These are phyloP conservation scores for Diplotaxis tenuifolia DNA, from an alignment of 345 rosid species.

Conservation along the genomic window DNA sequence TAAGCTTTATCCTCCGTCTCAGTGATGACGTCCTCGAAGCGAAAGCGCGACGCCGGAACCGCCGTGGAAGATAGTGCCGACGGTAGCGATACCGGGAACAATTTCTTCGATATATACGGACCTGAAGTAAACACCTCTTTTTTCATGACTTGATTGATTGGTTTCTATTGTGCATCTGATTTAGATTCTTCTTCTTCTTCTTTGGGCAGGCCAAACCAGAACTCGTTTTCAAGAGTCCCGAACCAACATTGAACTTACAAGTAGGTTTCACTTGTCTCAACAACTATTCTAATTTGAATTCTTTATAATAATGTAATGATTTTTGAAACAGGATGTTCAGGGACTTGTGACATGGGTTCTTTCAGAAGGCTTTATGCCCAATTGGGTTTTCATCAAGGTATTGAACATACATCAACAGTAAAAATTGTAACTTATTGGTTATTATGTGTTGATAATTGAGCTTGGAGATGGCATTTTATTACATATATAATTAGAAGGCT, in stretches of 20 bases:
- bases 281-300: background rate
- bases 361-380: slow-evolving; percentile 85
- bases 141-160: background rate
- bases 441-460: background rate
- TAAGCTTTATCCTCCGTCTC: background rate
- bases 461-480: slow-evolving; percentile 5
- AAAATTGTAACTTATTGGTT: background rate
- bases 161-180: background rate
- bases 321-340: slow-evolving; percentile 66
- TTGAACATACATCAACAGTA: background rate
- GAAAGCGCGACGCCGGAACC: slow-evolving; percentile 5
- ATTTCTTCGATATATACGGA: background rate
- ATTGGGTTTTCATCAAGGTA: slow-evolving; percentile 91
- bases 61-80: slow-evolving; percentile 4
- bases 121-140: background rate
- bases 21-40: background rate
- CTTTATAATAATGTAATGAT: background rate
- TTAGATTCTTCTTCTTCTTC: background rate
- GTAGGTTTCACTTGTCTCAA: background rate
- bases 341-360: slow-evolving; percentile 99
- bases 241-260: background rate
- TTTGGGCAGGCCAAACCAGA: background rate
- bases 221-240: background rate
- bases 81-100: background rate
- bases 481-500: background rate